Conservation (phyloP, 257 asterid species). For the Fraxinus pennsylvanica region DNA sequence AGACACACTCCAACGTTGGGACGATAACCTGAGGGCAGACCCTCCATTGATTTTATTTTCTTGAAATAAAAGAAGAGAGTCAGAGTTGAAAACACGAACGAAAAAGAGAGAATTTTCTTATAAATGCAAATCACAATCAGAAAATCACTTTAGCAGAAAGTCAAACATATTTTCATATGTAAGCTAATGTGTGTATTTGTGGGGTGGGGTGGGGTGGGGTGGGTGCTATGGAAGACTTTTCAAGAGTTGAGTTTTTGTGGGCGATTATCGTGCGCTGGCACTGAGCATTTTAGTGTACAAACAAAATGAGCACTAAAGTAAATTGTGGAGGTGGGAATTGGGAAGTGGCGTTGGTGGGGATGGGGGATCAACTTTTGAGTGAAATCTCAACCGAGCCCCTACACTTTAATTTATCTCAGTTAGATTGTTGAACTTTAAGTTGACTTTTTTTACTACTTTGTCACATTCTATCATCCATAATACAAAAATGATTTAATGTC, state of each 20-base stretch:
- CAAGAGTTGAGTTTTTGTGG: slow-evolving; percentile 10
- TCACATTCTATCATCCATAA: neutral
- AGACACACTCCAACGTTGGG: slow-evolving; percentile 97
- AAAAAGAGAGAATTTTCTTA: slow-evolving; percentile 7
- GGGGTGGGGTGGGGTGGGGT: neutral
- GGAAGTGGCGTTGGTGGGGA: no score
- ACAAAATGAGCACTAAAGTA: neutral
- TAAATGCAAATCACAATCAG: slow-evolving; percentile 49
- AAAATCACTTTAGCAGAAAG: slow-evolving; percentile 51
- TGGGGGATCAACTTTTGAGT: neutral
- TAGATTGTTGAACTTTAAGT: no score
- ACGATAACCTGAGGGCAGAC: slow-evolving; percentile 96
- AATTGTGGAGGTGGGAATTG: slow-evolving; percentile 19
- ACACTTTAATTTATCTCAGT: neutral
- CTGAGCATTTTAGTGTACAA: slow-evolving; percentile 7
- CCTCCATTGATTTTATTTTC: slow-evolving; percentile 65
- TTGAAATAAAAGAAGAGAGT: slow-evolving; percentile 11
- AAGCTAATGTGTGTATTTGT: slow-evolving; percentile 22
- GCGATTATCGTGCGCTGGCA: slow-evolving; percentile 44
- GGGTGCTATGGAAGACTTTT: slow-evolving; percentile 24
- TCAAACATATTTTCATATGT: slow-evolving; percentile 52
- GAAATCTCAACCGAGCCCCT: neutral
- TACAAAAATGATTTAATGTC: no score
- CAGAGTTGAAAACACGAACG: neutral
- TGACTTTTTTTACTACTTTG: no score